Evolutionary conservation across 768 basidiomycete species (phyloP).

Genomic region (Daedaleopsis sinensis): DNA sequence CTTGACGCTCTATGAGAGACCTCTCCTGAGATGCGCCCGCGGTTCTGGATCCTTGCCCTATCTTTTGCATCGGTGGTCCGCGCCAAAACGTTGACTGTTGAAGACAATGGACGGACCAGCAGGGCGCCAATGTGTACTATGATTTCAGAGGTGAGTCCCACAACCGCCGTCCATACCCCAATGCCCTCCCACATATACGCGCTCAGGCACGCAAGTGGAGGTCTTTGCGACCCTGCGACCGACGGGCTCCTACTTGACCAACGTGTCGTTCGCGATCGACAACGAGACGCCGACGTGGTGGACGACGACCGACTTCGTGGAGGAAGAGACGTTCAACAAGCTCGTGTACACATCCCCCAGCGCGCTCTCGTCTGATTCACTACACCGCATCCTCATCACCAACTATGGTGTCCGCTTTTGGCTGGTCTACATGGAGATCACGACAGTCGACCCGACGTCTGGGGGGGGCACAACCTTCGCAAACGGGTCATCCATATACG

Average conservation of each 20-base stretch:
- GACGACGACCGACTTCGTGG: not conserved
- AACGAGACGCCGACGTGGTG: conserved; percentile 5
- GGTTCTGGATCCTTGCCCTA: too few relatives aligned
- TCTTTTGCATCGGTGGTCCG: not conserved
- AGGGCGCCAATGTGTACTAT: not conserved
- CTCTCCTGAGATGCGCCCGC: too few relatives aligned
- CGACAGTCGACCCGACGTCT: not conserved
- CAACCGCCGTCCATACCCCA: not conserved
- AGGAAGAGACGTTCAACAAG: conserved; percentile 1
- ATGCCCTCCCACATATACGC: not conserved
- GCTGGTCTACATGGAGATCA: conserved; percentile 13
- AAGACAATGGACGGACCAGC: not conserved
- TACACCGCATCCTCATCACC: conserved; percentile 5
- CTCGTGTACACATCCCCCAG: conserved; percentile 5
- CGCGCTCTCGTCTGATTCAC: not conserved
- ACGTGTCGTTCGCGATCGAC: conserved; percentile 15
- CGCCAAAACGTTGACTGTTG: too few relatives aligned
- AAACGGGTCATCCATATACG: not conserved
- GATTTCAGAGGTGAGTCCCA: not conserved
- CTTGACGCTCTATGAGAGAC: too few relatives aligned
- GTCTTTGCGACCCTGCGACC: conserved; percentile 8
- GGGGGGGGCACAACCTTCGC: not conserved
- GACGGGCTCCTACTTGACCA: conserved; percentile 7
- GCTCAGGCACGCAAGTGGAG: conserved; percentile 8
- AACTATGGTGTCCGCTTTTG: conserved; percentile 8